Evolutionary conservation across 192 early-diverging fungal species (phyloP), one percentile per base, ranked within the genome.

Genomic region (Coemansia sp.): DNA sequence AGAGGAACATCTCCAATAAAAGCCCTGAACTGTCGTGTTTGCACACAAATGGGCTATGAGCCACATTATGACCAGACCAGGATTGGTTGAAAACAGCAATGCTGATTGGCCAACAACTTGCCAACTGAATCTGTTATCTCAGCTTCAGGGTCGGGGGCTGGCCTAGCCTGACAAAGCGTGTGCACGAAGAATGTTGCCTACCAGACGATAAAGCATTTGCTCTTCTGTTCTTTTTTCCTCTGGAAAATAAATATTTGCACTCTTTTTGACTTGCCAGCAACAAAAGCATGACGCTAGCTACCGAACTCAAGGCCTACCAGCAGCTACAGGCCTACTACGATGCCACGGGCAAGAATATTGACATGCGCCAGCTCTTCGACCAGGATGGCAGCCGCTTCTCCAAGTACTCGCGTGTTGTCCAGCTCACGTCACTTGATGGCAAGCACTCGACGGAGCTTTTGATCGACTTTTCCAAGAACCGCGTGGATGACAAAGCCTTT

Each of bases 381-480:
- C 54, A 83, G 50, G 90, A 97, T 68, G 67, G 85, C 27, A 35
- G 67, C 39, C 93, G 97, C 29, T 98, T 97, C 74, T 67, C 83
- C 53, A 74, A 86, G 69, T 92, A 91, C 72, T 89, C 87, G 53
- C 84, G 86, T 48, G 75, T 81, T 41, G 94, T 97, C 72, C 40
- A 83, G 41, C 76, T 79, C 40, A 42, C 60, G 41, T 76, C 82
- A 6, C 61, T 80, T 24, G 72, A 71, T 54, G 78, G 68, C 56
- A 82, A 86, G 58, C 69, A 83, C 48, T 87, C 67, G 40, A 72
- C 76, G 5, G 73, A 82, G 71, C 58, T 99, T 42, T 81, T 98
- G 44, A 76, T 98, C 54, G 97, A 99, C 78, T 96, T 89, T 69
- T 98, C 95, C 65, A 99, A 99, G 86, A 97, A 99, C 84, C 83